These are phyloP conservation scores for Penicillium janthinellum DNA, from an alignment of 2,329 filamentous ascomycete species.

Conservation along the genomic window DNA sequence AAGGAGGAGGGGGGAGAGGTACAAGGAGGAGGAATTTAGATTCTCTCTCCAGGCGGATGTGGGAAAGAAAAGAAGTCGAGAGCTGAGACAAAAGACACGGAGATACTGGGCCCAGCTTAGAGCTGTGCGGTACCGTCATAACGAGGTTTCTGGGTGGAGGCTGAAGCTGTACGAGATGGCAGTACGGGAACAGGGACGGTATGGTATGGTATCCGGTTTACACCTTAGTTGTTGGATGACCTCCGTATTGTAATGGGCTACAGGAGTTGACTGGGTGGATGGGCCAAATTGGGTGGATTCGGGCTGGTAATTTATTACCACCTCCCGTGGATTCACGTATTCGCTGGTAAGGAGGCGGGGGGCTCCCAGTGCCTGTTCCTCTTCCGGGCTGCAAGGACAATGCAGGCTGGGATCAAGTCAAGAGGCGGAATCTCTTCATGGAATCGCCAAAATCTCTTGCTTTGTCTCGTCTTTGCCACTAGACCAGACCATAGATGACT, in stretches of 20 bases:
- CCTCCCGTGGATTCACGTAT: not conserved
- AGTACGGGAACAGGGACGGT: too few relatives aligned
- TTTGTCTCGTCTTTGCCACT: not conserved
- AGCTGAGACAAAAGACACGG: conserved; percentile 32
- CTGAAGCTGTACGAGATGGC: conserved; percentile 16
- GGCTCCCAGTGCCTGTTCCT: not conserved
- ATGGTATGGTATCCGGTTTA: not conserved
- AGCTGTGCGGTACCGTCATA: conserved; percentile 29
- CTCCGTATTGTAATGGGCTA: too few relatives aligned
- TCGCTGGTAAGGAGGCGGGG: not conserved
- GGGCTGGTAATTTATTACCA: not conserved
- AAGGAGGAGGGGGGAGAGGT: conserved; percentile 34
- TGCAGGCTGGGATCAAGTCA: conserved; percentile 1
- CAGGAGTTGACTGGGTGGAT: too few relatives aligned
- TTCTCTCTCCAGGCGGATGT: conserved; percentile 49
- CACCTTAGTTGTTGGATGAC: too few relatives aligned
- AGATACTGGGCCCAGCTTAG: conserved; percentile 27
- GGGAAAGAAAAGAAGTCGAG: conserved; percentile 38
- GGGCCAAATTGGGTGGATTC: not conserved
- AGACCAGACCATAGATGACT: not conserved
- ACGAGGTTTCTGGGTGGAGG: conserved; percentile 27
- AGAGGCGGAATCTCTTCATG: conserved; percentile 11
- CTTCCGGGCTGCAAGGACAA: conserved; percentile 15
- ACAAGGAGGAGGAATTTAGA: conserved; percentile 39
- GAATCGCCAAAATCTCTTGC: not conserved